Evolutionary conservation across 1,284 basidiomycete species (phyloP).

Genomic region (Moesziomyces antarcticus): DNA sequence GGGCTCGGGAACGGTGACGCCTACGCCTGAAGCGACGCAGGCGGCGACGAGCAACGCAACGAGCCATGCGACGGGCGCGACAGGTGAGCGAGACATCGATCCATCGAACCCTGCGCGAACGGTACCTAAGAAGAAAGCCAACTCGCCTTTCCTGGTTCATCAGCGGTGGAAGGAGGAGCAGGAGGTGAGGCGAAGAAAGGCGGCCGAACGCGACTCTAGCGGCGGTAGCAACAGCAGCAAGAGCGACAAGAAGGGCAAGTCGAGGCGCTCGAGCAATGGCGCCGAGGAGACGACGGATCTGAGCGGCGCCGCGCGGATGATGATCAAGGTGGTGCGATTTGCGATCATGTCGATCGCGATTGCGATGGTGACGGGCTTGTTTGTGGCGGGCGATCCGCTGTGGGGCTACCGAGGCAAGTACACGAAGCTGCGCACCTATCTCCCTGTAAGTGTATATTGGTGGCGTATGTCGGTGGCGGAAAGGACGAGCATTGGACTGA

Average conservation of each 20-base stretch:
- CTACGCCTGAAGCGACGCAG: slow-evolving; percentile 28
- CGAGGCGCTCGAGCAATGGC: neutral
- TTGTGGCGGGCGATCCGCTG: slow-evolving; percentile 59
- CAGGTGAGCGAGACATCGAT: slow-evolving; percentile 60
- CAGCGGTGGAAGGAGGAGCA: slow-evolving; percentile 58
- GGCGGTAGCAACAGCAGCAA: slow-evolving; percentile 8
- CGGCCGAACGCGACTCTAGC: slow-evolving; percentile 32
- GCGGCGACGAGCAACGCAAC: slow-evolving; percentile 2
- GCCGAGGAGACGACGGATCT: slow-evolving; percentile 31
- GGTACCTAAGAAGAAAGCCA: slow-evolving; percentile 63
- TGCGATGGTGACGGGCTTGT: slow-evolving; percentile 29
- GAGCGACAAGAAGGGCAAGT: neutral
- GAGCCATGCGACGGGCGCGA: slow-evolving; percentile 11
- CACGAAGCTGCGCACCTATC: slow-evolving; percentile 52
- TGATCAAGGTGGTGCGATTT: slow-evolving; percentile 19
- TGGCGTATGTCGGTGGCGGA: neutral
- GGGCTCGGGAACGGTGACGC: slow-evolving; percentile 46
- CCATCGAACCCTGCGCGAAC: slow-evolving; percentile 55
- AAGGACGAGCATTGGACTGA: neutral
- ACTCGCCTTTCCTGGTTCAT: slow-evolving; percentile 60
- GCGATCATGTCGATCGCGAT: slow-evolving; percentile 43
- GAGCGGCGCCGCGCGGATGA: slow-evolving; percentile 13
- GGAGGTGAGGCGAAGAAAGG: slow-evolving; percentile 44
- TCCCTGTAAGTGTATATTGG: slow-evolving; percentile 56
- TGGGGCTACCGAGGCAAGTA: slow-evolving; percentile 67